These are phyloP conservation scores for Colletotrichum sp. DNA, from an alignment of 2,329 filamentous ascomycete genomes.

Conservation along the genomic window DNA sequence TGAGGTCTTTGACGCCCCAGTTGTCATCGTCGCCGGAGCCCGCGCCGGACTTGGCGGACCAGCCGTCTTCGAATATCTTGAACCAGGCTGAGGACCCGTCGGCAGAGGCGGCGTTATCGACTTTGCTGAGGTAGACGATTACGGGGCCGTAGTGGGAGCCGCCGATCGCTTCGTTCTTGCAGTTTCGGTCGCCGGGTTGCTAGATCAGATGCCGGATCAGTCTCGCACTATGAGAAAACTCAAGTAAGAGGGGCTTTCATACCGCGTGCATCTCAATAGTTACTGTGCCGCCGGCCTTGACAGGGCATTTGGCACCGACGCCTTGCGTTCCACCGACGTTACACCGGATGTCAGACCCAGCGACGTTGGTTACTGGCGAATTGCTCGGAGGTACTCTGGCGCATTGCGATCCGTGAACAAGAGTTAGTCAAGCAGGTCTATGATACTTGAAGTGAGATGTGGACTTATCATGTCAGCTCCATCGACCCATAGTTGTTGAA, in stretches of 20 bases:
- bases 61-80: slow-evolving; percentile 57
- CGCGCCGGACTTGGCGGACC: slow-evolving; percentile 34
- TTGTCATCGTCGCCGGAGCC: slow-evolving; percentile 47
- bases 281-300: slow-evolving; percentile 51
- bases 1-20: slow-evolving; percentile 48
- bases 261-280: slow-evolving; percentile 64
- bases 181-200: slow-evolving; percentile 51
- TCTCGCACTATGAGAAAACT: neutral
- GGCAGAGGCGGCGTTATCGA: slow-evolving; percentile 50
- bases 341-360: slow-evolving; percentile 47
- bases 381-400: slow-evolving; percentile 54
- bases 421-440: neutral
- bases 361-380: slow-evolving; percentile 52
- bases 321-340: slow-evolving; percentile 42
- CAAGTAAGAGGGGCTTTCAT: neutral
- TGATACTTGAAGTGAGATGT: neutral
- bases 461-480: slow-evolving; percentile 43
- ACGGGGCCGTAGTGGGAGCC: slow-evolving; percentile 60
- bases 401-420: slow-evolving; percentile 44
- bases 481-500: slow-evolving; percentile 53
- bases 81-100: slow-evolving; percentile 51
- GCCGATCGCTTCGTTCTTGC: slow-evolving; percentile 54
- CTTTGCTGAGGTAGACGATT: slow-evolving; percentile 55
- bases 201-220: slow-evolving; percentile 16
- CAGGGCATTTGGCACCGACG: slow-evolving; percentile 47